phyloP scores from a whole-genome alignment of 805 yeast genomes.

The Metschnikowia koreensis region DNA sequence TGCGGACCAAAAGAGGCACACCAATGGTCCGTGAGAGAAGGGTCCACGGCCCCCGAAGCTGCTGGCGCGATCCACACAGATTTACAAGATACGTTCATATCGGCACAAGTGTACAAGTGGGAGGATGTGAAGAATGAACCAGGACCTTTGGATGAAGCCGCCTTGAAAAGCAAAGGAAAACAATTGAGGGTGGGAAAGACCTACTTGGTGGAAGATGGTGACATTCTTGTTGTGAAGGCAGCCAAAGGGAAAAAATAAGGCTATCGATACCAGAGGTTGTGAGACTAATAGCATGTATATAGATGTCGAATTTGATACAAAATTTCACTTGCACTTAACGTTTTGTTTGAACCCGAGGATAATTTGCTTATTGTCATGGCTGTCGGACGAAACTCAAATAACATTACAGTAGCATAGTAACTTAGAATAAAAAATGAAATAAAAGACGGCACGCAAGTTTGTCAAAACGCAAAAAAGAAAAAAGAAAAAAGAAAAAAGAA shows the following conservation, averaged over 20 bases:
- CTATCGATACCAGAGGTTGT: not conserved
- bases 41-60: slow-evolving; percentile 96
- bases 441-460: no score
- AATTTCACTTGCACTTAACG: not conserved
- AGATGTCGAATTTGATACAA: not conserved
- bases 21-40: slow-evolving; percentile 95
- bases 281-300: not conserved
- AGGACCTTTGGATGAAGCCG: slow-evolving; percentile 50
- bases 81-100: slow-evolving; percentile 89
- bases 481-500: no score
- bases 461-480: no score
- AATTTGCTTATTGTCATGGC: no score
- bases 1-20: slow-evolving; percentile 96
- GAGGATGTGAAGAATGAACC: slow-evolving; percentile 50
- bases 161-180: slow-evolving; percentile 56
- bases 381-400: no score
- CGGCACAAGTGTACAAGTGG: slow-evolving; percentile 89
- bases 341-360: not conserved
- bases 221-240: slow-evolving; percentile 62
- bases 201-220: slow-evolving; percentile 81
- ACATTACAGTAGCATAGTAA: not conserved
- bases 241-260: slow-evolving; percentile 9
- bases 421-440: no score
- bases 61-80: slow-evolving; percentile 98
- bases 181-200: slow-evolving; percentile 70